Conservation (phyloP, 176 grass and related monocot genomes). For the Thalia dealbata region DNA sequence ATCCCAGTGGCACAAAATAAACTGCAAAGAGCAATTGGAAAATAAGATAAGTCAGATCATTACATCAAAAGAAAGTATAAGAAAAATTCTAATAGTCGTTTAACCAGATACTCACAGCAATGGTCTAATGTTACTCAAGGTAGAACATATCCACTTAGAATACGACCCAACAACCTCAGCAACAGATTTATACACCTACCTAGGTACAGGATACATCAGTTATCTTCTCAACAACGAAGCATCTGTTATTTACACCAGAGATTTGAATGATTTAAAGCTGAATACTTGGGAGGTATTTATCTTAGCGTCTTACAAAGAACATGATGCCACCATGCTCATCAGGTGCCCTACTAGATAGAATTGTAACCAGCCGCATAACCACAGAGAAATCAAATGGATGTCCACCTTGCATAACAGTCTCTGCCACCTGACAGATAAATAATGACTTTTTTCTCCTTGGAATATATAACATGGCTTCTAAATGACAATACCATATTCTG, state of each 20-base stretch:
- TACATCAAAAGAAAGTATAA: neutral
- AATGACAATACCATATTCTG: neutral
- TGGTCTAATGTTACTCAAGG: constrained; percentile 51
- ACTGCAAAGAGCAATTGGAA: constrained; percentile 38
- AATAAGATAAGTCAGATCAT: neutral
- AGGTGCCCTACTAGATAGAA: constrained; percentile 55
- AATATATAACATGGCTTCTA: neutral
- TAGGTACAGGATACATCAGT: constrained; percentile 7
- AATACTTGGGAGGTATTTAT: constrained; percentile 2
- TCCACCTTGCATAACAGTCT: constrained; percentile 66
- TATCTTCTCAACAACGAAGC: neutral
- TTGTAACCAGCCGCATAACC: constrained; percentile 72
- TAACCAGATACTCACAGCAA: constrained; percentile 57
- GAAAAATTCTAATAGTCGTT: constrained; percentile 4
- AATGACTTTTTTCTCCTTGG: neutral
- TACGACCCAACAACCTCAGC: constrained; percentile 88
- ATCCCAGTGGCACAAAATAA: constrained; percentile 91
- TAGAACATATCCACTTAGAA: constrained; percentile 81
- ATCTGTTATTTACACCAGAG: neutral
- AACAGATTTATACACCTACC: constrained; percentile 82
- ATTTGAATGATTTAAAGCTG: neutral
- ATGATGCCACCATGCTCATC: constrained; percentile 51
- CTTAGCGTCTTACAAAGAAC: constrained; percentile 66
- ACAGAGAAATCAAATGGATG: constrained; percentile 54
- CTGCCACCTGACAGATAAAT: constrained; percentile 54